These are phyloP conservation scores for Diaporthe citri DNA, from an alignment of 2,329 filamentous ascomycete genomes.

Conservation along the genomic window DNA sequence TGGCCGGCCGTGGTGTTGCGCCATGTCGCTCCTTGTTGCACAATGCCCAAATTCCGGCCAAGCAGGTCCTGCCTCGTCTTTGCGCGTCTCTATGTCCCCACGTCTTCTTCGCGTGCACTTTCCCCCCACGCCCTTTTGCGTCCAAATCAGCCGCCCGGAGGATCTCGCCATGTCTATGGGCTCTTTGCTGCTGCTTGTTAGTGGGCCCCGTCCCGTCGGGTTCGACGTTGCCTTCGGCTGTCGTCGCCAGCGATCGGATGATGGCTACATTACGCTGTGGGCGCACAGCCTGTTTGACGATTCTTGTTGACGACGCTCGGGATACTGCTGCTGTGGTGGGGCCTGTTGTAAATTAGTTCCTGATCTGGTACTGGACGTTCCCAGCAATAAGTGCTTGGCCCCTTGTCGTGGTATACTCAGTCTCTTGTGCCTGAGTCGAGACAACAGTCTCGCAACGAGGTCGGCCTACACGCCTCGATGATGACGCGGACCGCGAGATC, in stretches of 20 bases:
- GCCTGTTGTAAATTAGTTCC: background rate
- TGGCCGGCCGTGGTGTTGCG: constrained; percentile 33
- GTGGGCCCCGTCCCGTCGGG: constrained; percentile 9
- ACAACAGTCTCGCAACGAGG: background rate
- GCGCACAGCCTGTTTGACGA: background rate
- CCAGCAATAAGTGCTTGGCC: background rate
- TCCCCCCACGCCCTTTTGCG: background rate
- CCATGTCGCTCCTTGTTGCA: constrained; percentile 40
- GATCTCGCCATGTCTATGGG: constrained; percentile 20
- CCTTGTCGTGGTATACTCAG: background rate
- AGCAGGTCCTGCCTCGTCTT: background rate
- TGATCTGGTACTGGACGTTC: background rate
- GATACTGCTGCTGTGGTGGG: background rate
- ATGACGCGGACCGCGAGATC: background rate
- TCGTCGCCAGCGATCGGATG: constrained; percentile 17
- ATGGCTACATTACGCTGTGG: background rate
- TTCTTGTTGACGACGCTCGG: background rate
- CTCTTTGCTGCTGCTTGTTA: constrained; percentile 14
- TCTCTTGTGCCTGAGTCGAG: constrained; percentile 1
- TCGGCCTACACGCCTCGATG: background rate
- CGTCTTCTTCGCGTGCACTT: background rate
- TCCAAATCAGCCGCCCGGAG: background rate
- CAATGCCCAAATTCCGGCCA: constrained; percentile 32
- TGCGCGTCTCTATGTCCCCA: background rate
- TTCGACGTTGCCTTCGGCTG: constrained; percentile 13